These are phyloP conservation scores for Starmerella sirachaensis DNA, from an alignment of 805 yeast species.

Conservation along the genomic window DNA sequence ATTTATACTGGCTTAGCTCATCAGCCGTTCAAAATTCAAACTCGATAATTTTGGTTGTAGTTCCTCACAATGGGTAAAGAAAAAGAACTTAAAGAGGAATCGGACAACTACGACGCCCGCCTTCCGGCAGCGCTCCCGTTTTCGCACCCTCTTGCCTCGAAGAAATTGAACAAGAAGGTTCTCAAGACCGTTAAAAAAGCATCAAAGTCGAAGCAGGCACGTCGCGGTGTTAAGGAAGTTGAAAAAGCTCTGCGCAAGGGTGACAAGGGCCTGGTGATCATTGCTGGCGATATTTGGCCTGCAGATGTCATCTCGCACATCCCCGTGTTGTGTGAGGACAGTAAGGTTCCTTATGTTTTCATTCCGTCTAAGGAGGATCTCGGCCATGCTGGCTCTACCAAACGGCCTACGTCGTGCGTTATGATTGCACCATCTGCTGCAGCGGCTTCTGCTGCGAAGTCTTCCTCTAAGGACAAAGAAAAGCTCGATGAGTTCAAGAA, in stretches of 20 bases:
- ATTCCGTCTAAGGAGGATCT: constrained; percentile 96
- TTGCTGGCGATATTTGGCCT: constrained; percentile 98
- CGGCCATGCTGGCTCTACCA: constrained; percentile 98
- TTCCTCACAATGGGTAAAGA: constrained; percentile 16
- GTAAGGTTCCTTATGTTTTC: constrained; percentile 79
- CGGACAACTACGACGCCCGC: constrained; percentile 76
- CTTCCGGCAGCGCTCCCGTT: constrained; percentile 83
- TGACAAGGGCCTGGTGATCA: constrained; percentile 88
- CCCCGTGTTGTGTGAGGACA: constrained; percentile 95
- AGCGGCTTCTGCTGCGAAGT: constrained; percentile 60
- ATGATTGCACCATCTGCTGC: constrained; percentile 65
- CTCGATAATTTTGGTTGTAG: not conserved
- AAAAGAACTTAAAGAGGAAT: constrained; percentile 18
- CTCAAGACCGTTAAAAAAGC: constrained; percentile 95
- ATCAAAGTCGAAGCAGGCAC: constrained; percentile 94
- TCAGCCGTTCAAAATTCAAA: not conserved
- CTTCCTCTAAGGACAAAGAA: constrained; percentile 44
- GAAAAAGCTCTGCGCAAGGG: constrained; percentile 97
- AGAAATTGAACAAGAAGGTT: constrained; percentile 88
- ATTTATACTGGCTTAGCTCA: constrained; percentile 9
- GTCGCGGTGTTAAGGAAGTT: constrained; percentile 97
- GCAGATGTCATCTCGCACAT: constrained; percentile 93
- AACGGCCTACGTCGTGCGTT: constrained; percentile 96
- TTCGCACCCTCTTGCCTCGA: constrained; percentile 90
- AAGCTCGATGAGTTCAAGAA: constrained; percentile 84